Percentiles rank a stretch among this genome's conserved stretches.
These are phyloP conservation scores for Nothophytophthora sp. DNA, from an alignment of 352 stramenopile species.

Conservation along the genomic window DNA sequence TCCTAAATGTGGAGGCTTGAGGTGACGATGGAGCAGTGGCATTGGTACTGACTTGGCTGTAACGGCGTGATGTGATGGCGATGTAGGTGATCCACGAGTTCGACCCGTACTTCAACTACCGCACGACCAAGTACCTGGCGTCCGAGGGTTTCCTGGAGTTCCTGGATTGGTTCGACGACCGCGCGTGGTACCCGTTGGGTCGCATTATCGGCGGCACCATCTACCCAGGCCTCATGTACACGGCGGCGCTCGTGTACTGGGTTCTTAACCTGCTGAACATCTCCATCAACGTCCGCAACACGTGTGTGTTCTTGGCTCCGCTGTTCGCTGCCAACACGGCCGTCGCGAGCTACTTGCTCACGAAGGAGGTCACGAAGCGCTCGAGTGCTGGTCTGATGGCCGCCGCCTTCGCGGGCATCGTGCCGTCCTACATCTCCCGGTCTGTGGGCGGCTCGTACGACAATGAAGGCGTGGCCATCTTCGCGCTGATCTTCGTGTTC, in stretches of 20 bases:
- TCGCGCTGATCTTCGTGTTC: slow-evolving; percentile 97
- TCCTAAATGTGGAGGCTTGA: too few relatives aligned
- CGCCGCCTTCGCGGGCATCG: slow-evolving; percentile 95
- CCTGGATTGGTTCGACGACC: slow-evolving; percentile 98
- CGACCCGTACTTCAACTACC: slow-evolving; percentile 98
- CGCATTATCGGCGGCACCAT: slow-evolving; percentile 94
- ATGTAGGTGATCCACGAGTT: slow-evolving; percentile 90
- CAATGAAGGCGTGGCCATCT: slow-evolving; percentile 98
- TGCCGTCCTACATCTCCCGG: slow-evolving; percentile 97
- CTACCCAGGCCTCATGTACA: slow-evolving; percentile 94
- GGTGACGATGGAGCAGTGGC: too few relatives aligned
- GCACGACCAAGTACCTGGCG: slow-evolving; percentile 96
- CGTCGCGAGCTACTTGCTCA: slow-evolving; percentile 90
- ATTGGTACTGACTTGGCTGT: not conserved
- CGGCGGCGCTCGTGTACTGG: slow-evolving; percentile 89
- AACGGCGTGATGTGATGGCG: not conserved
- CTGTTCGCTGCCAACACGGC: slow-evolving; percentile 90
- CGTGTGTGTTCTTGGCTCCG: slow-evolving; percentile 91
- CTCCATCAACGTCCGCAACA: slow-evolving; percentile 92
- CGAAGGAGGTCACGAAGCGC: slow-evolving; percentile 89
- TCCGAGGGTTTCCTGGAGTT: slow-evolving; percentile 96
- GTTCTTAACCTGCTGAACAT: slow-evolving; percentile 91
- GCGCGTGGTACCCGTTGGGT: slow-evolving; percentile 92
- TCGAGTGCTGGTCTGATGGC: slow-evolving; percentile 90
- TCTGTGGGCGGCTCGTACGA: slow-evolving; percentile 98